A percentile compares a stretch with the other conserved stretches of the same genome.
phyloP scores from a whole-genome alignment of 2,329 filamentous ascomycete species.

The Penicillium crustosum region DNA sequence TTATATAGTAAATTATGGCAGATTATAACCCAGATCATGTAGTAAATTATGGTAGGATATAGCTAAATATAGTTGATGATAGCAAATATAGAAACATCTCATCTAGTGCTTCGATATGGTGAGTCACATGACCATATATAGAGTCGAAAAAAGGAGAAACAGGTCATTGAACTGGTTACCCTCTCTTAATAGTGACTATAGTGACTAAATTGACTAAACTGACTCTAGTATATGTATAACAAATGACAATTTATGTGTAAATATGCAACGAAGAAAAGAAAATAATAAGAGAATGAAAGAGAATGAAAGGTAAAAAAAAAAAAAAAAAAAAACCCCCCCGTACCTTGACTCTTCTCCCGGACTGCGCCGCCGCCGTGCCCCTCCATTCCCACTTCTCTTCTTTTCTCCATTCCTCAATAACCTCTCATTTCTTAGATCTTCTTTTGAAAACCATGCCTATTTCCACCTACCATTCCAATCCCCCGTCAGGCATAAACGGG shows the following conservation, averaged over 20 bases:
- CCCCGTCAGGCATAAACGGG: constrained; percentile 50
- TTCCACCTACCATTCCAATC: constrained; percentile 34
- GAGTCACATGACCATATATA: constrained; percentile 14
- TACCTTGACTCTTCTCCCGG: constrained; percentile 19
- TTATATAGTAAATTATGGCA: background rate
- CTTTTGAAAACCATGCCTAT: constrained; percentile 39
- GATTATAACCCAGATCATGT: too few relatives aligned
- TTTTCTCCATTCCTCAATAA: constrained; percentile 21
- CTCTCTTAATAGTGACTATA: background rate
- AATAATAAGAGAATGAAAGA: too few relatives aligned
- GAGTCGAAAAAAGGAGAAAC: background rate
- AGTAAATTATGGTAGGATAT: background rate
- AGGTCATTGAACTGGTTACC: background rate
- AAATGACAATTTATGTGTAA: background rate
- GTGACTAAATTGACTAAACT: too few relatives aligned
- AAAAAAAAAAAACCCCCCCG: background rate
- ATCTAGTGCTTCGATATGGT: background rate
- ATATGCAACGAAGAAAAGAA: background rate
- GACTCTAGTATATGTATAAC: background rate
- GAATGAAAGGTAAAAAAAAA: too few relatives aligned
- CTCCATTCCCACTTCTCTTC: constrained; percentile 22
- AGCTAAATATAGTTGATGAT: background rate
- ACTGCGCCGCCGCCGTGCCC: constrained; percentile 35
- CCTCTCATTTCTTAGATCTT: constrained; percentile 25
- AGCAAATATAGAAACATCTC: background rate